Conservation (phyloP, 169 alveolate species). For the Eimeria nieschulzi region DNA sequence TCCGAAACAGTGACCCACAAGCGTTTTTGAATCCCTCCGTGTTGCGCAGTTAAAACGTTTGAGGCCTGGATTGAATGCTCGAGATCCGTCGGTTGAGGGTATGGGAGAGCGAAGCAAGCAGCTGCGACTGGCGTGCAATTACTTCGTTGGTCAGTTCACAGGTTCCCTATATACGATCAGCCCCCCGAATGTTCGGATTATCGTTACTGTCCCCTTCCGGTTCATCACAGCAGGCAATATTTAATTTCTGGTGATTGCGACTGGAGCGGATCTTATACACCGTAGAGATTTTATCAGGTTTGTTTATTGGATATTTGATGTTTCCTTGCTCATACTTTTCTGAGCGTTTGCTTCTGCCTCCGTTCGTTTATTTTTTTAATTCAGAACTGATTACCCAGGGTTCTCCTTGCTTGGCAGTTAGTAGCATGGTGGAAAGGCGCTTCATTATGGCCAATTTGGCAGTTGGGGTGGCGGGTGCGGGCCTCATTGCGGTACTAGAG, state of each 20-base stretch:
- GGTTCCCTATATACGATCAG: too few species aligned
- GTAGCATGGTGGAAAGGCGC: slow-evolving; percentile 41
- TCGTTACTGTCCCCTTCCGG: too few species aligned
- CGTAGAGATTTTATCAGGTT: too few species aligned
- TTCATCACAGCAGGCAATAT: too few species aligned
- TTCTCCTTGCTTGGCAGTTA: slow-evolving; percentile 21
- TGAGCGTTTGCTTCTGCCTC: too few species aligned
- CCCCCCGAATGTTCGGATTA: too few species aligned
- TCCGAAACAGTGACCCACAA: not conserved
- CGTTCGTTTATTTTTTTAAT: not conserved
- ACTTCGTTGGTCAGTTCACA: slow-evolving; percentile 37
- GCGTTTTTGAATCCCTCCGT: not conserved
- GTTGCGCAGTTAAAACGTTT: slow-evolving; percentile 8
- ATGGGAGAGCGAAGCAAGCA: slow-evolving; percentile 32
- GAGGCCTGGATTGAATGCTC: not conserved
- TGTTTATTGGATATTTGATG: too few species aligned
- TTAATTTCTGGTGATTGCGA: too few species aligned
- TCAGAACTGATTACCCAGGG: slow-evolving; percentile 47
- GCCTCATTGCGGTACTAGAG: slow-evolving; percentile 12
- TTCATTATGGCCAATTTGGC: not conserved
- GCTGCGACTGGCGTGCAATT: slow-evolving; percentile 33
- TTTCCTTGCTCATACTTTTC: too few species aligned
- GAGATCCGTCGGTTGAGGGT: not conserved
- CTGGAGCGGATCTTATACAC: too few species aligned
- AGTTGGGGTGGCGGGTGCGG: slow-evolving; percentile 26